These are phyloP conservation scores for Thelephora aurantiotincta DNA, from an alignment of 768 basidiomycete species.

Conservation along the genomic window DNA sequence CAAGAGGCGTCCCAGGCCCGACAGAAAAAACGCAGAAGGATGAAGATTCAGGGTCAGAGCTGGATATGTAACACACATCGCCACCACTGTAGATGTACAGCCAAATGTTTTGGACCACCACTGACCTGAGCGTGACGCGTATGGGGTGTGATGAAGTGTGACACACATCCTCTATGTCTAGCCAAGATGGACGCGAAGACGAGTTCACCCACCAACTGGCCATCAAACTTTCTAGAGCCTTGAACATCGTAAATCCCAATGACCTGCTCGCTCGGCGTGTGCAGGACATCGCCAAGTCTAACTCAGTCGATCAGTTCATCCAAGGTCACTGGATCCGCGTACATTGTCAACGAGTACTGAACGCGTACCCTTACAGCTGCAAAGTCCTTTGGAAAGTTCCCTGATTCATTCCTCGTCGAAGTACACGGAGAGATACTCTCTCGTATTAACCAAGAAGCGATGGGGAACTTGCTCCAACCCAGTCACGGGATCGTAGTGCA, in stretches of 20 bases:
- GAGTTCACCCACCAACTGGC: constrained; percentile 57
- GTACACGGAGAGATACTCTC: constrained; percentile 68
- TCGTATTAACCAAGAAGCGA: constrained; percentile 51
- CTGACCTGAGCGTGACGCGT: too few species aligned
- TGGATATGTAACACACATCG: constrained; percentile 30
- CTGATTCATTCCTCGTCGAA: constrained; percentile 62
- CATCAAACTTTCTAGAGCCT: constrained; percentile 64
- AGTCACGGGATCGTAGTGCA: constrained; percentile 67
- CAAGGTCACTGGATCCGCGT: constrained; percentile 31
- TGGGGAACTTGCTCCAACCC: constrained; percentile 32
- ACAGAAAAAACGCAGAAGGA: constrained; percentile 25
- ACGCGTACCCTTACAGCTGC: constrained; percentile 34
- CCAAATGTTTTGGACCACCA: too few species aligned
- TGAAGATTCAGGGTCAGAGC: constrained; percentile 63
- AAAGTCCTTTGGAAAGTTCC: constrained; percentile 75
- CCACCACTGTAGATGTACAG: too few species aligned
- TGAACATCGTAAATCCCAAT: constrained; percentile 75
- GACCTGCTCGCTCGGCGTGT: constrained; percentile 69
- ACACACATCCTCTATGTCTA: neutral
- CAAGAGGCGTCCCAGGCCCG: too few species aligned
- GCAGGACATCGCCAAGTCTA: constrained; percentile 67
- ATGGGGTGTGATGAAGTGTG: neutral
- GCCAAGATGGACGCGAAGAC: constrained; percentile 10
- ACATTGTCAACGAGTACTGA: neutral
- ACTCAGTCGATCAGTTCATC: constrained; percentile 47